These are phyloP conservation scores for Vitis cinerea DNA, from an alignment of 164 flowering plant genomes.

Conservation along the genomic window DNA sequence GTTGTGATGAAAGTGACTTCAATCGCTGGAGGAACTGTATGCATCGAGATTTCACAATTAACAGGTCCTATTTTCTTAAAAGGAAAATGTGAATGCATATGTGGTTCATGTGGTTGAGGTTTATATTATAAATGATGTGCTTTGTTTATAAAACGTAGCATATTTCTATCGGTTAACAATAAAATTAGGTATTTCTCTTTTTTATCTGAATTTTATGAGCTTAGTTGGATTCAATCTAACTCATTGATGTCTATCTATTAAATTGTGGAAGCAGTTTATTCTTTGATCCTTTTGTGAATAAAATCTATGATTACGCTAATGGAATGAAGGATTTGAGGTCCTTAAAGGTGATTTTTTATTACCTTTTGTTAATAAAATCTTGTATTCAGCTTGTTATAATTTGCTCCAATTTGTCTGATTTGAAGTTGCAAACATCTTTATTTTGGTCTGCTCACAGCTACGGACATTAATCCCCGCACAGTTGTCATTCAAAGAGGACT, in stretches of 20 bases:
- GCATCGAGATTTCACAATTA: slow-evolving; percentile 85
- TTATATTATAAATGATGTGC: too few species aligned
- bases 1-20: slow-evolving; percentile 46
- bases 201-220: neutral
- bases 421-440: neutral
- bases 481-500: slow-evolving; percentile 73
- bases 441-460: slow-evolving; percentile 48
- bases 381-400: neutral
- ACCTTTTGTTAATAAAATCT: neutral
- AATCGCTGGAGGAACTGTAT: slow-evolving; percentile 65
- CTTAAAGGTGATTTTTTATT: slow-evolving; percentile 49
- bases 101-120: too few species aligned
- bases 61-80: slow-evolving; percentile 44
- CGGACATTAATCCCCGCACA: slow-evolving; percentile 73
- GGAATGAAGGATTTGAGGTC: slow-evolving; percentile 67
- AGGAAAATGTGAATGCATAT: neutral
- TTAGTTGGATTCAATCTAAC: too few species aligned
- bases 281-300: slow-evolving; percentile 65
- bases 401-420: neutral
- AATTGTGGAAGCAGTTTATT: slow-evolving; percentile 62
- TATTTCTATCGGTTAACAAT: too few species aligned
- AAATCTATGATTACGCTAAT: slow-evolving; percentile 70
- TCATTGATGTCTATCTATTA: too few species aligned
- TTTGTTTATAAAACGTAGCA: too few species aligned
- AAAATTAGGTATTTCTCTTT: too few species aligned